Evolutionary conservation across 306 rosid species (phyloP).

Genomic region (Clitoria ternatea): DNA sequence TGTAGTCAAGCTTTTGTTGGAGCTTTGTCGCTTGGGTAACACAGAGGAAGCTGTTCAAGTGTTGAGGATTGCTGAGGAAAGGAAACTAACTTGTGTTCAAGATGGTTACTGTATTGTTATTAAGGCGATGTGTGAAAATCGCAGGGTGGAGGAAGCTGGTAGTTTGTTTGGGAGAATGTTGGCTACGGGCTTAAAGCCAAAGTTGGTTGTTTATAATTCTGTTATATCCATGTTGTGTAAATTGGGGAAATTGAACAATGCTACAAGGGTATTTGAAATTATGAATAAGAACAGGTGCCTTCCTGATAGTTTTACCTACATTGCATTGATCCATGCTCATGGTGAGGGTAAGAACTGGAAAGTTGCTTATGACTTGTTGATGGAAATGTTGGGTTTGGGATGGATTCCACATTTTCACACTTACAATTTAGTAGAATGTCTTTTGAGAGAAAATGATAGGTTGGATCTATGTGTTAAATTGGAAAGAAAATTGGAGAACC

Average conservation of each 20-base stretch:
- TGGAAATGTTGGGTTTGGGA: conserved; percentile 61
- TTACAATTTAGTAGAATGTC: conserved; percentile 40
- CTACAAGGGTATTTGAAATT: conserved; percentile 47
- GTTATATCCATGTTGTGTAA: conserved; percentile 62
- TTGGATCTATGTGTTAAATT: conserved; percentile 44
- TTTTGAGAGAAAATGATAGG: conserved; percentile 50
- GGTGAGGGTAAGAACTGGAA: conserved; percentile 51
- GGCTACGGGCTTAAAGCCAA: conserved; percentile 46
- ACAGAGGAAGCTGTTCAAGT: conserved; percentile 47
- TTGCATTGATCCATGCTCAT: conserved; percentile 56
- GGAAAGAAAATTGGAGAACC: conserved; percentile 55
- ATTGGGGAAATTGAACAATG: conserved; percentile 49
- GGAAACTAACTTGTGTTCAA: conserved; percentile 44
- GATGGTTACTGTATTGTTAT: conserved; percentile 55
- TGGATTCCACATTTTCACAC: conserved; percentile 53
- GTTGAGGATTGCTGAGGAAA: conserved; percentile 49
- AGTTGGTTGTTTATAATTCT: conserved; percentile 53
- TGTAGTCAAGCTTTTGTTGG: conserved; percentile 42
- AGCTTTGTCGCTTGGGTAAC: conserved; percentile 60
- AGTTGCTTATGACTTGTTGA: conserved; percentile 40
- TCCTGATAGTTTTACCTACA: conserved; percentile 58
- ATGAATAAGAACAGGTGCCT: conserved; percentile 63
- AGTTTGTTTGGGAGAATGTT: conserved; percentile 56
- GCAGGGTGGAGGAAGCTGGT: conserved; percentile 39
- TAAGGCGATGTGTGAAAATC: conserved; percentile 45